Evolutionary conservation across 257 asterid species (phyloP).

Genomic region (Solanum gracilifrons): DNA sequence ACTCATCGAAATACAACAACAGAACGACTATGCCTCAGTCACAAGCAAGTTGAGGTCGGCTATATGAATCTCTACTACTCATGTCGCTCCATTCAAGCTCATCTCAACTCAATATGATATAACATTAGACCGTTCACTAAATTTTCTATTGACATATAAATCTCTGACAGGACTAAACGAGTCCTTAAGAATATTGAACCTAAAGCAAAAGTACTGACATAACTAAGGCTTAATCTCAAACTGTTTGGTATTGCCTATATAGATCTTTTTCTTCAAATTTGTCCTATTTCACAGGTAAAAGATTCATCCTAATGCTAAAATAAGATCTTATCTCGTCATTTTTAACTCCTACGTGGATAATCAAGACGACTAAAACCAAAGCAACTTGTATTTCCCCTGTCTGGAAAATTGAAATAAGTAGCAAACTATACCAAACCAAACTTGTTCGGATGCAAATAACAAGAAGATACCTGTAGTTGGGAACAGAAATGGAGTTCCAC

Average conservation of each 20-base stretch:
- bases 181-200: background rate
- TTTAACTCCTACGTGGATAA: background rate
- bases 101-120: background rate
- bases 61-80: background rate
- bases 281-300: background rate
- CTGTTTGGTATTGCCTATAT: background rate
- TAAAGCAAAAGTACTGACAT: background rate
- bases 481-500: constrained; percentile 85
- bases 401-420: background rate
- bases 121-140: background rate
- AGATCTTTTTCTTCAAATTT: background rate
- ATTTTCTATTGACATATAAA: background rate
- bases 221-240: background rate
- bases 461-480: constrained; percentile 79
- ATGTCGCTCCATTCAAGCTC: background rate
- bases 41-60: background rate
- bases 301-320: background rate
- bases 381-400: background rate
- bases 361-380: background rate
- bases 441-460: background rate
- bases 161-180: background rate
- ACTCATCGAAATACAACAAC: background rate
- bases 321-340: background rate
- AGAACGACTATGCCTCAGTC: background rate
- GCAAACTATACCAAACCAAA: background rate